These are phyloP conservation scores for Lepiota venenata DNA, from an alignment of 768 basidiomycete species.

Conservation along the genomic window DNA sequence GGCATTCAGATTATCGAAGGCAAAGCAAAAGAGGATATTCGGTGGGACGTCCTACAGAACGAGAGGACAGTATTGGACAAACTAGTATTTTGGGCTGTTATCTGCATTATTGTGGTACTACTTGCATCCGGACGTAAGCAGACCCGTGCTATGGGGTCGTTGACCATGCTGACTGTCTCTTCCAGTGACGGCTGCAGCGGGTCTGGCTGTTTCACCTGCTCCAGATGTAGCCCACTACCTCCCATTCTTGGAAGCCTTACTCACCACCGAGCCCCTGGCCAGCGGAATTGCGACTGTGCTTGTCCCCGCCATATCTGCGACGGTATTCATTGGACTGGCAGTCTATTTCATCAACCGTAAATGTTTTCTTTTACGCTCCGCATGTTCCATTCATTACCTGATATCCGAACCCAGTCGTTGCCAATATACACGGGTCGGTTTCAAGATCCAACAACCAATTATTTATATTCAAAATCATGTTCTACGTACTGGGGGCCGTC, in stretches of 20 bases:
- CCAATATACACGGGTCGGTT: slow-evolving; percentile 50
- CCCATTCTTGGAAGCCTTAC: slow-evolving; percentile 56
- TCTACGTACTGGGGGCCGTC: slow-evolving; percentile 52
- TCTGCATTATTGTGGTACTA: slow-evolving; percentile 44
- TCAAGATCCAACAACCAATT: slow-evolving; percentile 64
- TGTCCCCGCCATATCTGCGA: slow-evolving; percentile 60
- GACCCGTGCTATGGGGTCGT: slow-evolving; percentile 3
- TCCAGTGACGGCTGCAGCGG: slow-evolving; percentile 68
- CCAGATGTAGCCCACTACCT: slow-evolving; percentile 74
- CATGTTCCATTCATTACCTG: slow-evolving; percentile 7
- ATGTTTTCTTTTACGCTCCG: slow-evolving; percentile 20
- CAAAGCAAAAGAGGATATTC: slow-evolving; percentile 76
- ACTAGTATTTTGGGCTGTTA: slow-evolving; percentile 55
- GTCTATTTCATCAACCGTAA: slow-evolving; percentile 53
- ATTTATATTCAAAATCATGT: slow-evolving; percentile 59
- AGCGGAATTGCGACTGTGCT: slow-evolving; percentile 66
- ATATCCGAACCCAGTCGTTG: slow-evolving; percentile 38
- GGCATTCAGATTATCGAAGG: slow-evolving; percentile 73
- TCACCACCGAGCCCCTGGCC: slow-evolving; percentile 44
- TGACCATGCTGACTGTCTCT: slow-evolving; percentile 2
- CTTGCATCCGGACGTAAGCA: slow-evolving; percentile 62
- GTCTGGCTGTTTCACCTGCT: slow-evolving; percentile 62
- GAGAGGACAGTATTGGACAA: slow-evolving; percentile 44
- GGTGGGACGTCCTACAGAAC: slow-evolving; percentile 75
- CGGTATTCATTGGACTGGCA: slow-evolving; percentile 55